These are phyloP conservation scores for Gilbertella persicaria DNA, from an alignment of 371 early-diverging fungal species.

Conservation along the genomic window DNA sequence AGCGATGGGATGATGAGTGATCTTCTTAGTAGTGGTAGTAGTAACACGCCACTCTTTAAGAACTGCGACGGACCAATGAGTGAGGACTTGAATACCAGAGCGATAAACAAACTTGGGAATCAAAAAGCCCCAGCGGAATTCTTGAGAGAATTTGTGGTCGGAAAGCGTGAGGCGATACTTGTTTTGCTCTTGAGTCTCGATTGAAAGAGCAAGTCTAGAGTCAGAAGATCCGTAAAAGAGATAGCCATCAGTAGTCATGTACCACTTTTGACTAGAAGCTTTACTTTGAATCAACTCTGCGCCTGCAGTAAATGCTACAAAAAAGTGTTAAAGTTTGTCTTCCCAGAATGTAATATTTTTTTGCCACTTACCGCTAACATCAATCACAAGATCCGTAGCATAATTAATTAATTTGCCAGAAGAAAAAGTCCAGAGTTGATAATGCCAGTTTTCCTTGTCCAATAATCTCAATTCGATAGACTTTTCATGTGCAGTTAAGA, in stretches of 20 bases:
- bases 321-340: background rate
- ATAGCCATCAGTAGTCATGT: slow-evolving; percentile 26
- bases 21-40: background rate
- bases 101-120: slow-evolving; percentile 29
- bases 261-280: slow-evolving; percentile 21
- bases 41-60: slow-evolving; percentile 23
- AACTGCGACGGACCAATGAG: slow-evolving; percentile 24
- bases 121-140: slow-evolving; percentile 28
- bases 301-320: slow-evolving; percentile 17
- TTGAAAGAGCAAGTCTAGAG: slow-evolving; percentile 26
- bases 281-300: slow-evolving; percentile 18
- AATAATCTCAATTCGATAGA: slow-evolving; percentile 26
- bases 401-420: slow-evolving; percentile 55
- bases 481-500: slow-evolving; percentile 35
- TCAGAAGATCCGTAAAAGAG: slow-evolving; percentile 25
- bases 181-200: slow-evolving; percentile 8
- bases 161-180: slow-evolving; percentile 17
- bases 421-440: slow-evolving; percentile 54
- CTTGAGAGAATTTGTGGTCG: slow-evolving; percentile 15
- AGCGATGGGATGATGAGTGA: slow-evolving; percentile 26
- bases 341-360: too few species aligned
- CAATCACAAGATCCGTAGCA: slow-evolving; percentile 46
- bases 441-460: slow-evolving; percentile 37
- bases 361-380: slow-evolving; percentile 34
- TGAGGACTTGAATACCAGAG: slow-evolving; percentile 20